A percentile compares a stretch with the other conserved stretches of the same genome.
Conservation (phyloP, 176 grass and related monocot species). For the Aegilops speltoides region DNA sequence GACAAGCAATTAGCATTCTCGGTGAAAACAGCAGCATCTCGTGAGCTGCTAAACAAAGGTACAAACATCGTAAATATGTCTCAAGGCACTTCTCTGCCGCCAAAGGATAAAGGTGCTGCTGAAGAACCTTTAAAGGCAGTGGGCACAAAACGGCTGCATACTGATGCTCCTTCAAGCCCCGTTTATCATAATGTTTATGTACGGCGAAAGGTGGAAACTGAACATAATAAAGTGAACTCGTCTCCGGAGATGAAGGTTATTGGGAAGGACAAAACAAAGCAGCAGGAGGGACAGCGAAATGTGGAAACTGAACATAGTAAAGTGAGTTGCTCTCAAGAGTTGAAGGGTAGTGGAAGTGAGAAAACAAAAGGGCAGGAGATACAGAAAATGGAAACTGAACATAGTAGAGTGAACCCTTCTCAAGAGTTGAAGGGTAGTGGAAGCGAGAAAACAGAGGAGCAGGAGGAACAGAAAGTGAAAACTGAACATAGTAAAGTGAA, state of each 20-base stretch:
- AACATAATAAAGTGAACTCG: conserved; percentile 51
- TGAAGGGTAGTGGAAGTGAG: conserved; percentile 32
- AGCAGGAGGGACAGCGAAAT: conserved; percentile 36
- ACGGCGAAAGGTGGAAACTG: conserved; percentile 64
- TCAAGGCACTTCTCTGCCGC: conserved; percentile 32
- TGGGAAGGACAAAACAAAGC: conserved; percentile 37
- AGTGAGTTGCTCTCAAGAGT: conserved; percentile 45
- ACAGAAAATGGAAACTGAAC: conserved; percentile 51
- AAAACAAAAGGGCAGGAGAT: conserved; percentile 37
- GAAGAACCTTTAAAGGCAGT: conserved; percentile 40
- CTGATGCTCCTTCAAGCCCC: conserved; percentile 51
- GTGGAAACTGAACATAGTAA: conserved; percentile 60
- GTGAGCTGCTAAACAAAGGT: conserved; percentile 45
- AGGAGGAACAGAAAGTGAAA: not conserved
- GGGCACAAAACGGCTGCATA: conserved; percentile 40
- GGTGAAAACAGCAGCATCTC: conserved; percentile 35
- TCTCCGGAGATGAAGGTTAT: conserved; percentile 51
- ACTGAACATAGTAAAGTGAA: conserved; percentile 45
- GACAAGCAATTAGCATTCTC: conserved; percentile 47
- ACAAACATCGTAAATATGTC: conserved; percentile 40
- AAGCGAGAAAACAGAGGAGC: conserved; percentile 17
- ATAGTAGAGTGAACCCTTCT: conserved; percentile 46
- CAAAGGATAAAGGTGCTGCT: conserved; percentile 47
- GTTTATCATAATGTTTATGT: conserved; percentile 74
- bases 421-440: conserved; percentile 39